Evolutionary conservation across 768 basidiomycete species (phyloP).

Genomic region (Paxillus ammoniavirescens): DNA sequence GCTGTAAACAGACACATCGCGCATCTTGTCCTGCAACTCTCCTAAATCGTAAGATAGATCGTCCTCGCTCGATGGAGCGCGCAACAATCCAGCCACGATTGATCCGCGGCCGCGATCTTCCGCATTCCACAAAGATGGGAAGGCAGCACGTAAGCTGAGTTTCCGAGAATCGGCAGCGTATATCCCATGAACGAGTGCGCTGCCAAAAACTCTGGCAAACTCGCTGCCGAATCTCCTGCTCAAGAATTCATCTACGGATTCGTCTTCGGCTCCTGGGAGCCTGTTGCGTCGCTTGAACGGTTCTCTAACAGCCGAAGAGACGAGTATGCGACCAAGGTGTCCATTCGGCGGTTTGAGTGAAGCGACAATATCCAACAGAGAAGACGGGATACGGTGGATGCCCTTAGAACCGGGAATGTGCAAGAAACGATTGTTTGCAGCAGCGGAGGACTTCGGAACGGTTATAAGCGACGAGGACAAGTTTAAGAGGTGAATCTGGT

Average conservation of each 20-base stretch:
- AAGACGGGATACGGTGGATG: constrained; percentile 51
- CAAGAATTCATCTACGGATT: constrained; percentile 79
- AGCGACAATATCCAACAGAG: constrained; percentile 34
- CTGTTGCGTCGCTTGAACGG: constrained; percentile 50
- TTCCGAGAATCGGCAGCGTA: constrained; percentile 83
- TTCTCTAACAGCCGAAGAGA: constrained; percentile 59
- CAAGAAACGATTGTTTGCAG: constrained; percentile 78
- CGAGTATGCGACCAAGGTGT: constrained; percentile 42
- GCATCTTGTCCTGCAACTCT: constrained; percentile 45
- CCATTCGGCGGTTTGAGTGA: constrained; percentile 32
- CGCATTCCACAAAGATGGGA: constrained; percentile 69
- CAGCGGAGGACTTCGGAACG: constrained; percentile 62
- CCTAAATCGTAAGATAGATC: constrained; percentile 48
- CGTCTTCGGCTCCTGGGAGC: constrained; percentile 51
- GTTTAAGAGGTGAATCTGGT: constrained; percentile 74
- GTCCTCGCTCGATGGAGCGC: constrained; percentile 17
- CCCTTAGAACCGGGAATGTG: constrained; percentile 51
- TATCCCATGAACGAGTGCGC: constrained; percentile 86
- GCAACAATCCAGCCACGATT: constrained; percentile 58
- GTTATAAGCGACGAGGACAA: constrained; percentile 61
- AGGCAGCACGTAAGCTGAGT: constrained; percentile 75
- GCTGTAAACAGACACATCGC: constrained; percentile 73
- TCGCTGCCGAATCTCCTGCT: constrained; percentile 66
- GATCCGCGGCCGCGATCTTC: constrained; percentile 70
- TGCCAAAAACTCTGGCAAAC: constrained; percentile 75